phyloP scores from a whole-genome alignment of 768 basidiomycete genomes.

The Vararia minispora region DNA sequence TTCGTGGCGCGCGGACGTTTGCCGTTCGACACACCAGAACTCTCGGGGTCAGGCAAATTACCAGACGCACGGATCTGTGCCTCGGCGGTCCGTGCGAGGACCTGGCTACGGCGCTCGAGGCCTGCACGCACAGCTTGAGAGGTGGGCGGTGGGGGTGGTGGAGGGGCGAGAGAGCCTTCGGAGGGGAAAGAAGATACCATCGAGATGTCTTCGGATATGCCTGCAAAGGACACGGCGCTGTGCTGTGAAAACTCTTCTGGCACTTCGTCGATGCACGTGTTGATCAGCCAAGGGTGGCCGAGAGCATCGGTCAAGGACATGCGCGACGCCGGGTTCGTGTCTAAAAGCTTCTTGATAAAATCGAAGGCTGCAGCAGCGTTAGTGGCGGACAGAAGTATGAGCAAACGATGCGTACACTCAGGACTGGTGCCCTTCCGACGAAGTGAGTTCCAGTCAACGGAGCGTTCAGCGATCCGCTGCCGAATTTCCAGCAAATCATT shows the following conservation, averaged over 20 bases:
- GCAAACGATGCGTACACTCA: slow-evolving; percentile 29
- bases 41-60: too few relatives aligned
- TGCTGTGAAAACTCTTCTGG: too few relatives aligned
- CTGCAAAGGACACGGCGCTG: too few relatives aligned
- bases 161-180: too few relatives aligned
- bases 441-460: slow-evolving; percentile 8
- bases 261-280: not conserved
- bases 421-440: slow-evolving; percentile 17
- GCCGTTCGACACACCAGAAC: too few relatives aligned
- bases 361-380: slow-evolving; percentile 33
- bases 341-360: slow-evolving; percentile 60
- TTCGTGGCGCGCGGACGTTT: too few relatives aligned
- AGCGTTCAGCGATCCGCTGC: slow-evolving; percentile 9
- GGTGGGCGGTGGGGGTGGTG: too few relatives aligned
- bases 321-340: slow-evolving; percentile 49
- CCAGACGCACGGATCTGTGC: not conserved
- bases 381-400: not conserved
- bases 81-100: too few relatives aligned
- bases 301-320: slow-evolving; percentile 64
- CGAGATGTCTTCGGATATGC: slow-evolving; percentile 2
- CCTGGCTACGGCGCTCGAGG: too few relatives aligned
- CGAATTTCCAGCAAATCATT: slow-evolving; percentile 1
- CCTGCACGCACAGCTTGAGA: not conserved
- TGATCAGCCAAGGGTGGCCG: slow-evolving; percentile 63
- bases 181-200: slow-evolving; percentile 10